phyloP scores from a whole-genome alignment of 306 rosid species.

The Fragaria ananassa region DNA sequence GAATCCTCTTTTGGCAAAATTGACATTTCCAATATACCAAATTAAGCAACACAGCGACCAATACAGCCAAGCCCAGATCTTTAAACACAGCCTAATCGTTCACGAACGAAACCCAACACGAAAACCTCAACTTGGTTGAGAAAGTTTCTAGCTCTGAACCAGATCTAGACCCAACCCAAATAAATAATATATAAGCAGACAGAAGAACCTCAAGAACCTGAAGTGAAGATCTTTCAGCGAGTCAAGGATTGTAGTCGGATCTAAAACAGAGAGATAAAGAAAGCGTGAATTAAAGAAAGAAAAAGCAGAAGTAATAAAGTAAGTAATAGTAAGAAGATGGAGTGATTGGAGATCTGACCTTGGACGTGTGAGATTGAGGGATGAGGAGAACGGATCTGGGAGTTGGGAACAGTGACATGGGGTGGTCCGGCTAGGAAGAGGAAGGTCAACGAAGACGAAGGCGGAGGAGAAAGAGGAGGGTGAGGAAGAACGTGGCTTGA shows the following conservation, averaged over 20 bases:
- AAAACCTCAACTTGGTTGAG: constrained; percentile 17
- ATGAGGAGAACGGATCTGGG: constrained; percentile 36
- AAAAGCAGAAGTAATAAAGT: neutral
- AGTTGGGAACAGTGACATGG: neutral
- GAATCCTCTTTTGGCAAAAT: constrained; percentile 67
- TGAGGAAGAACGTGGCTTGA: constrained; percentile 6
- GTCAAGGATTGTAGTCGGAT: constrained; percentile 32
- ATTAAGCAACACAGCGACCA: constrained; percentile 26
- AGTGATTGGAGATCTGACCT: constrained; percentile 56
- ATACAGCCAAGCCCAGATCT: constrained; percentile 52
- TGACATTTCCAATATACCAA: constrained; percentile 54
- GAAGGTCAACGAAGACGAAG: constrained; percentile 52
- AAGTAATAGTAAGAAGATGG: constrained; percentile 19
- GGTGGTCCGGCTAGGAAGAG: constrained; percentile 10
- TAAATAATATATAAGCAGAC: neutral
- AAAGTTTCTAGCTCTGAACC: constrained; percentile 11
- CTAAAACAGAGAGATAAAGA: constrained; percentile 35
- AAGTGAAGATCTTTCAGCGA: constrained; percentile 18
- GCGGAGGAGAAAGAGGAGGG: neutral
- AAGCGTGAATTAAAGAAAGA: neutral
- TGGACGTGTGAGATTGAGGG: constrained; percentile 17
- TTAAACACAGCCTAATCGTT: constrained; percentile 21
- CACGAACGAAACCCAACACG: constrained; percentile 17
- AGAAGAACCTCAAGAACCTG: constrained; percentile 35
- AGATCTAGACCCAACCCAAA: neutral